Base-by-base conservation (phyloP, 2,329 filamentous ascomycete genomes). In the Apiospora hydei region DNA sequence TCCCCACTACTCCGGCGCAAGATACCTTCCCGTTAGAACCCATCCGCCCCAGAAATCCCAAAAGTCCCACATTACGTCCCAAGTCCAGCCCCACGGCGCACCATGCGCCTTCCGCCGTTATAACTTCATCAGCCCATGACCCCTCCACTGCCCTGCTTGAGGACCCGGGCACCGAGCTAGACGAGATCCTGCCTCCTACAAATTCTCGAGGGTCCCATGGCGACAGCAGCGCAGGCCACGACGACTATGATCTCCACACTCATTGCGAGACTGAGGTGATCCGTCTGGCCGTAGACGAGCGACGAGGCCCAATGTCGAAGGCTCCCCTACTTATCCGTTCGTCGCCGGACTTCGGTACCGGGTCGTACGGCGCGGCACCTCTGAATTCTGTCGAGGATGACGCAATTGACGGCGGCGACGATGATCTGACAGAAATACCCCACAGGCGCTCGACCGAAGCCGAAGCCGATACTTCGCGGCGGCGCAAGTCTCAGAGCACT, bases 361-460 rank as follows among this genome's bases (percentile, higher is more conserved):
- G 88, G 30, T 90, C 89, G 21, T 91, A 91, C 79, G 89, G 89
- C 71, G 88, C 88, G 5, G 84, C 89, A 30, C 88, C 87, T 6
- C 77, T 87, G 57, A 79, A 84, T 49, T 83, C 80, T 6, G 80
- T 38, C 14, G 57, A 82, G 41, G 78, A 77, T n/a, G 80, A 82
- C 43, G 80, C 80, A 53, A 79, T 78, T 26, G 79, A 78, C 38
- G 77, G 80, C 16, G 77, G 82, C 38, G 77, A 81, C 10, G 74
- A 78, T 70, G 73, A 75, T 71, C 43, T 73, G 51, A 73, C 75
- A 43, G 71, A 75, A 24, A 46, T 74, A 69, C 74, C 74, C 7
- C 73, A 75, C 68, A 75, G 74, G 71, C 71, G 74, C 47, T 78
- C 73, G 71, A 72, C 73, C n/a, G 80, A 79, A 34, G 73, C 70